phyloP scores from a whole-genome alignment of 768 basidiomycete species.

The Leucosporidium creatinivorum region DNA sequence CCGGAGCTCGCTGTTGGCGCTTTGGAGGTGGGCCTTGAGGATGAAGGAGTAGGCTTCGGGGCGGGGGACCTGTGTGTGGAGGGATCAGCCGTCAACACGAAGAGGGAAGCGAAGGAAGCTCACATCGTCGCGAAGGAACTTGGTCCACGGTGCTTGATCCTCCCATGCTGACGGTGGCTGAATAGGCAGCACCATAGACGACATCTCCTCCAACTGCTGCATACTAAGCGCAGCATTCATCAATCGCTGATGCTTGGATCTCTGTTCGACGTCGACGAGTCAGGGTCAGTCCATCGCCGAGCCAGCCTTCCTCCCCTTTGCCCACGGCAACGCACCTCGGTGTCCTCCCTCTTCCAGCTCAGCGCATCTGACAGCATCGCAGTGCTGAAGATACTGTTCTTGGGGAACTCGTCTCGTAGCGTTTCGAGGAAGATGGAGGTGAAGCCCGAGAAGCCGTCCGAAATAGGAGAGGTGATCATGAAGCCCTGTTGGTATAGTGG shows the following conservation, averaged over 20 bases:
- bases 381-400: conserved; percentile 14
- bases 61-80: conserved; percentile 1
- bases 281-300: too few species aligned
- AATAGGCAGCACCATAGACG: conserved; percentile 20
- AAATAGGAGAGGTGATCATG: conserved; percentile 13
- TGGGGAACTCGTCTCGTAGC: conserved; percentile 29
- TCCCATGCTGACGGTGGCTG: conserved; percentile 15
- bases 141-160: background rate
- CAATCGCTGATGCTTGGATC: conserved; percentile 13
- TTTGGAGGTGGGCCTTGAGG: conserved; percentile 14
- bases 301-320: too few species aligned
- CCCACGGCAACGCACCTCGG: conserved; percentile 19
- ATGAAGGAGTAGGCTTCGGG: conserved; percentile 5
- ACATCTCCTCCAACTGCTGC: conserved; percentile 10
- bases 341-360: conserved; percentile 18
- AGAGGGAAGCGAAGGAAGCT: background rate
- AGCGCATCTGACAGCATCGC: conserved; percentile 5
- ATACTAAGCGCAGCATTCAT: conserved; percentile 19
- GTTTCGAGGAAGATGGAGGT: conserved; percentile 19
- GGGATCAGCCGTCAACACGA: background rate
- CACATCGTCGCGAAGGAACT: conserved; percentile 20
- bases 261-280: conserved; percentile 2
- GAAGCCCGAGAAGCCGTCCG: conserved; percentile 26
- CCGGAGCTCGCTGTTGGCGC: conserved; percentile 22
- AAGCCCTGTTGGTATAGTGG: conserved; percentile 13